Evolutionary conservation across 2,329 filamentous ascomycete species (phyloP).

Genomic region (Alternaria triticimaculans): DNA sequence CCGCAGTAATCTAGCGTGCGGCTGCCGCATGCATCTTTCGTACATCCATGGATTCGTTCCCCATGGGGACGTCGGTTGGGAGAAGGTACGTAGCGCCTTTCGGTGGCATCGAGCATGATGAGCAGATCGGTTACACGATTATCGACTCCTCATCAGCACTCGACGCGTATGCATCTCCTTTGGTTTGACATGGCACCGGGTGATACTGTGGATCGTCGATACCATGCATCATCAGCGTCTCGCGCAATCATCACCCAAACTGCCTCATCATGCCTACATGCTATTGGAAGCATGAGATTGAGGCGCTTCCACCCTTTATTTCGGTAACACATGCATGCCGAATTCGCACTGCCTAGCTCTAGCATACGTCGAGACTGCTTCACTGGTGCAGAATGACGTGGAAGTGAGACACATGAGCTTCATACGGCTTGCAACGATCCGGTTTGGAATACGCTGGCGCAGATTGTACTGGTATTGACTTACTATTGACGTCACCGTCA

Average conservation of each 20-base stretch:
- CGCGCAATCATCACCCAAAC: background rate
- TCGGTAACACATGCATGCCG: background rate
- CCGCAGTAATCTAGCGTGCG: background rate
- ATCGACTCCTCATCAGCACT: background rate
- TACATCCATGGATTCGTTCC: background rate
- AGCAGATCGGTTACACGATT: background rate
- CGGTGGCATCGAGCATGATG: background rate
- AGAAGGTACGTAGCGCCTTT: background rate
- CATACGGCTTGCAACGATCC: background rate
- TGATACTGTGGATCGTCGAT: background rate
- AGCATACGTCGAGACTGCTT: background rate
- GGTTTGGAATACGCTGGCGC: background rate
- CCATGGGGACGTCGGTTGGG: background rate
- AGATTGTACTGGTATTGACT: background rate
- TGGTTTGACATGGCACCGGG: background rate
- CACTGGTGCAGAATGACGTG: background rate
- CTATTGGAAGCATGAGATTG: background rate
- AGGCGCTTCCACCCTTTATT: background rate
- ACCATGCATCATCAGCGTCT: background rate
- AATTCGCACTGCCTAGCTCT: background rate
- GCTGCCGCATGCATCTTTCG: background rate
- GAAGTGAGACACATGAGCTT: background rate
- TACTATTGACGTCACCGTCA: background rate
- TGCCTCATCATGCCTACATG: background rate
- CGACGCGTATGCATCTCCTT: background rate